Evolutionary conservation across 345 rosid species (phyloP), one percentile per base, ranked within the genome.

Genomic region (Murraya koenigii): DNA sequence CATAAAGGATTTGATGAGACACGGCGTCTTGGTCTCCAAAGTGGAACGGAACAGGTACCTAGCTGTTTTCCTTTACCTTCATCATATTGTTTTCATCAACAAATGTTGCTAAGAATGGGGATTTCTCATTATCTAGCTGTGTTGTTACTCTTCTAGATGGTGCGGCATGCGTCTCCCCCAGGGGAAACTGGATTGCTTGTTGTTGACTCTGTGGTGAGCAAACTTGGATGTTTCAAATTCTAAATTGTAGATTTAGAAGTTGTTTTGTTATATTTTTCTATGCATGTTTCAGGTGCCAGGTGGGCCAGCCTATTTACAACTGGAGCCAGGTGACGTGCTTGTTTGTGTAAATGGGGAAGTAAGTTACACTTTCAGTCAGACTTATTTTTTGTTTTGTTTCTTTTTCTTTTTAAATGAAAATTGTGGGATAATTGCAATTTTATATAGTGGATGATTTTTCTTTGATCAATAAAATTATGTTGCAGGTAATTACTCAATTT

Each of bases 1-100:
- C 98, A 95, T 78, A 95, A 95, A 89, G 99, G 99, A 59, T 95
- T 95, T 80, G 99, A 95, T 75, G 99, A 95, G 86, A 93, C 91
- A 80, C 94, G 98, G 47, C 90, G 97, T 69, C 96, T 95, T 80
- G 99, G 99, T 80, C 97, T 95, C 63, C 85, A 81, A 77, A 87
- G 86, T 73, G 97, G 84, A 80, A 93, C 98, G 3, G 99, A 93
- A 88, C 97, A 93, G 94, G 99, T 95, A 80, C 64, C 13, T 77
- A 15, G 68, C 74, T 69, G 49, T 75, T 72, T 38, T 4, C 15
- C 15, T 6, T 67, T 54, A 20, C 5, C 20, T 44, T 4, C 35
- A 9, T 71, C 26, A 9, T 77, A 81, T 55, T 64, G 54, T 55
- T 68, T 20, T 63, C 69, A 13, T 79, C 59, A 59, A 65, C 62